Conservation (phyloP, 1,139 yeast species). For the Nakaseomyces bracarensis region DNA sequence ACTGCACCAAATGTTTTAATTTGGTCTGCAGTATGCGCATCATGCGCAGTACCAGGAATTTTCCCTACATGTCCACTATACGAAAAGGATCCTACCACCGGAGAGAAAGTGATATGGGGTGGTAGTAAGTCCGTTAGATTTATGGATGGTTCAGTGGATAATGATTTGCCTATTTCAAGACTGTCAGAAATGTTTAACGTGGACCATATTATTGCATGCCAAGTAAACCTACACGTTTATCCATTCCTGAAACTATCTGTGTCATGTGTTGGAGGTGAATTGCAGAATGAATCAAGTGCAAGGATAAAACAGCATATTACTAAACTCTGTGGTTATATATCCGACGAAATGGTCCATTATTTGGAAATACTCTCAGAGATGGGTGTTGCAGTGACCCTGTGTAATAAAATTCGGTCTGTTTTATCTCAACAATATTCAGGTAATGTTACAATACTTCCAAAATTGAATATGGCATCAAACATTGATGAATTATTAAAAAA, state of each 20-base stretch:
- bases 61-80: conserved; percentile 80
- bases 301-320: conserved; percentile 47
- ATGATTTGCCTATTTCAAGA: conserved; percentile 82
- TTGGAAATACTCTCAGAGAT: conserved; percentile 64
- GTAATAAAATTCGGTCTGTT: conserved; percentile 66
- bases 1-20: conserved; percentile 93
- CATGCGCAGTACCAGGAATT: conserved; percentile 87
- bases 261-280: conserved; percentile 59
- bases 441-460: conserved; percentile 86
- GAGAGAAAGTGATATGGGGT: conserved; percentile 55
- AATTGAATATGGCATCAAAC: conserved; percentile 48
- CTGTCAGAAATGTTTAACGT: conserved; percentile 94
- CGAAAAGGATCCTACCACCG: conserved; percentile 72
- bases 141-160: conserved; percentile 93
- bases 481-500: conserved; percentile 60
- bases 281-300: conserved; percentile 53
- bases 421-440: conserved; percentile 86
- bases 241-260: conserved; percentile 69
- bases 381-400: conserved; percentile 65
- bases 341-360: conserved; percentile 71
- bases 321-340: conserved; percentile 50
- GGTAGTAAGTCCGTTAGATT: conserved; percentile 65
- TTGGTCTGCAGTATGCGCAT: conserved; percentile 96
- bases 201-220: conserved; percentile 93
- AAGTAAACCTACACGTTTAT: conserved; percentile 92